Percentiles rank a stretch among this genome's conserved stretches.
phyloP scores from a whole-genome alignment of 2,329 filamentous ascomycete genomes.

The Epichloe scottii region DNA sequence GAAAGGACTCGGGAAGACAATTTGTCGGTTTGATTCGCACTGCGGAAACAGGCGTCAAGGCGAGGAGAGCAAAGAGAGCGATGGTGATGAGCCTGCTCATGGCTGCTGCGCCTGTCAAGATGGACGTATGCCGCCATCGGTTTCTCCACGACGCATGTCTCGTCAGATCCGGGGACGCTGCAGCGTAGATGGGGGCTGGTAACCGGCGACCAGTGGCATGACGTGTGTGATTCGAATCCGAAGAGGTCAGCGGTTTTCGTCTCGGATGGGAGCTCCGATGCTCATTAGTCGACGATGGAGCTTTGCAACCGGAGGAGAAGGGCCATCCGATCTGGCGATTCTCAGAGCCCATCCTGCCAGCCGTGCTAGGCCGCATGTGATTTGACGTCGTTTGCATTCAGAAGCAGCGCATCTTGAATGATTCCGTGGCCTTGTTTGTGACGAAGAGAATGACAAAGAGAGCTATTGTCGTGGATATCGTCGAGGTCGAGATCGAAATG shows the following conservation, averaged over 20 bases:
- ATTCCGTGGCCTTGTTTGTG: not conserved
- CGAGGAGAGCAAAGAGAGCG: slow-evolving; percentile 25
- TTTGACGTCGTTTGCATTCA: slow-evolving; percentile 9
- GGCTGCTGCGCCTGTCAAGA: not conserved
- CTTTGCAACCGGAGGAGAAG: not conserved
- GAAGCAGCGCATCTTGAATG: slow-evolving; percentile 12
- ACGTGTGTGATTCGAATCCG: not conserved
- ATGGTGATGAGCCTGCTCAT: slow-evolving; percentile 17
- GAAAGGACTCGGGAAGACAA: slow-evolving; percentile 55
- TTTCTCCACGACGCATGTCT: not conserved
- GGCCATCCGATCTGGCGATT: not conserved
- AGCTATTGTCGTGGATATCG: not conserved
- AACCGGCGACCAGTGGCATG: not conserved
- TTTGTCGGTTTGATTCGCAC: slow-evolving; percentile 72
- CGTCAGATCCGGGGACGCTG: not conserved
- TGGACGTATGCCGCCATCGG: not conserved
- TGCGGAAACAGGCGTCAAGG: slow-evolving; percentile 37
- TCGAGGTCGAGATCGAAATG: not conserved
- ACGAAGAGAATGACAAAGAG: no score
- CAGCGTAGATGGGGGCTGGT: not conserved
- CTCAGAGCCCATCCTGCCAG: slow-evolving; percentile 5
- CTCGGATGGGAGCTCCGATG: not conserved
- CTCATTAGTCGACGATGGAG: not conserved
- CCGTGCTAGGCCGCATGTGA: slow-evolving; percentile 7
- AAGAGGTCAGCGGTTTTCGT: not conserved